Percentiles rank a stretch among this genome's conserved stretches.
Conservation (phyloP, 306 rosid genomes). For the Trifolium dubium region DNA sequence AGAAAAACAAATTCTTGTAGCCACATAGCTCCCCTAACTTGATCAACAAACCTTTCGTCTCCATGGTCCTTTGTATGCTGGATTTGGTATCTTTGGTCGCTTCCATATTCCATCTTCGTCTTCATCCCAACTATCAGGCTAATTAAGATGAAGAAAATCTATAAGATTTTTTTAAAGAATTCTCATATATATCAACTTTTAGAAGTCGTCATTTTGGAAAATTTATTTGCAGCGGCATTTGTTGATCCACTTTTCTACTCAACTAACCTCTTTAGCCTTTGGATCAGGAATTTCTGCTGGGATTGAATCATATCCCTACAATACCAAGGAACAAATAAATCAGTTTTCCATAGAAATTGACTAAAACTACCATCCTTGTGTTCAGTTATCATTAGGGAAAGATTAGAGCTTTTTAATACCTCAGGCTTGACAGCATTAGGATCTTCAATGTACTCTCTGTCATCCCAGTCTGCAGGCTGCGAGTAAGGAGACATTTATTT, state of each 20-base stretch:
- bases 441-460: slow-evolving; percentile 56
- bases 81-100: slow-evolving; percentile 92
- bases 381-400: slow-evolving; percentile 28
- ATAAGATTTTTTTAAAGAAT: slow-evolving; percentile 13
- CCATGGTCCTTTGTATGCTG: slow-evolving; percentile 96
- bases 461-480: slow-evolving; percentile 70
- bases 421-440: slow-evolving; percentile 53
- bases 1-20: slow-evolving; percentile 20
- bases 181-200: slow-evolving; percentile 2
- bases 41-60: slow-evolving; percentile 69
- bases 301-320: slow-evolving; percentile 92
- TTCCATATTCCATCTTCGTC: slow-evolving; percentile 90
- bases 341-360: slow-evolving; percentile 25
- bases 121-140: slow-evolving; percentile 94
- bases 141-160: slow-evolving; percentile 28
- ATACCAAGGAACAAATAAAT: slow-evolving; percentile 41
- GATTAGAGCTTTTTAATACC: slow-evolving; percentile 43
- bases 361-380: slow-evolving; percentile 31
- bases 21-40: slow-evolving; percentile 36
- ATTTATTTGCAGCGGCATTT: slow-evolving; percentile 13
- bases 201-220: slow-evolving; percentile 21
- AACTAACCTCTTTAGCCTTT: slow-evolving; percentile 80
- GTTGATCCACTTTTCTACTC: background rate
- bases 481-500: slow-evolving; percentile 27
- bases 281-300: slow-evolving; percentile 89